These are phyloP conservation scores for Wallacemonas rigidus DNA, from an alignment of 208 protist genomes.

Conservation along the genomic window DNA sequence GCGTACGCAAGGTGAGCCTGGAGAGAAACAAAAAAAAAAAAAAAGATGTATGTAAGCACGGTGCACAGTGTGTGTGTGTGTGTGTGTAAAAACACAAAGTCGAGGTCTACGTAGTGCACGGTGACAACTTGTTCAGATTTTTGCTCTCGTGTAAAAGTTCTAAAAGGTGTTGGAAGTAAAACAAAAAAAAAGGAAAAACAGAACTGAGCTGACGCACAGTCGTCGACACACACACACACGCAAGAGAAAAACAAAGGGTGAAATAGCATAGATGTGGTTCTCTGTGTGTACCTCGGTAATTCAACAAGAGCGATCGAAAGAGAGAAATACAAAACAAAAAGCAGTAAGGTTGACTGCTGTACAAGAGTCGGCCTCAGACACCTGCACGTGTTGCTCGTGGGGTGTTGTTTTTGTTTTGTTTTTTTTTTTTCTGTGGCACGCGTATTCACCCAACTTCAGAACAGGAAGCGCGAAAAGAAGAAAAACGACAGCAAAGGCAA, in stretches of 20 bases:
- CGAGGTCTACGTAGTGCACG: not conserved
- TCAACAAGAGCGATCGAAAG: not conserved
- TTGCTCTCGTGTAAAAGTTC: not conserved
- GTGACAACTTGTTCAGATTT: not conserved
- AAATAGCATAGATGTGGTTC: constrained; percentile 8
- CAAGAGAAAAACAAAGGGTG: too few species aligned
- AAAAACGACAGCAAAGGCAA: too few species aligned
- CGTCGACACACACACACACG: not conserved
- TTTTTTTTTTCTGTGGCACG: too few species aligned
- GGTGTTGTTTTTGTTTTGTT: too few species aligned
- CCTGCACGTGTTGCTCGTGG: too few species aligned
- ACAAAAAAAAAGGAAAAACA: constrained; percentile 21
- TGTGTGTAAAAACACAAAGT: not conserved
- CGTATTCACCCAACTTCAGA: not conserved
- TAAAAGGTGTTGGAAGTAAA: not conserved
- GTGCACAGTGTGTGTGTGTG: not conserved
- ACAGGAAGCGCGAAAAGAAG: not conserved
- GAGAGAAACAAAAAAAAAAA: constrained; percentile 19
- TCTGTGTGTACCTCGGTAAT: not conserved
- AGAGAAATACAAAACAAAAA: constrained; percentile 3
- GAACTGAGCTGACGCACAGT: not conserved
- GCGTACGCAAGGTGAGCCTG: too few species aligned
- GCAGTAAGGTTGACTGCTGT: too few species aligned
- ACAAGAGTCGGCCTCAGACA: too few species aligned
- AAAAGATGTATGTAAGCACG: constrained; percentile 8